Evolutionary conservation across 2,329 filamentous ascomycete species (phyloP).

Genomic region (Colletotrichum sp.): DNA sequence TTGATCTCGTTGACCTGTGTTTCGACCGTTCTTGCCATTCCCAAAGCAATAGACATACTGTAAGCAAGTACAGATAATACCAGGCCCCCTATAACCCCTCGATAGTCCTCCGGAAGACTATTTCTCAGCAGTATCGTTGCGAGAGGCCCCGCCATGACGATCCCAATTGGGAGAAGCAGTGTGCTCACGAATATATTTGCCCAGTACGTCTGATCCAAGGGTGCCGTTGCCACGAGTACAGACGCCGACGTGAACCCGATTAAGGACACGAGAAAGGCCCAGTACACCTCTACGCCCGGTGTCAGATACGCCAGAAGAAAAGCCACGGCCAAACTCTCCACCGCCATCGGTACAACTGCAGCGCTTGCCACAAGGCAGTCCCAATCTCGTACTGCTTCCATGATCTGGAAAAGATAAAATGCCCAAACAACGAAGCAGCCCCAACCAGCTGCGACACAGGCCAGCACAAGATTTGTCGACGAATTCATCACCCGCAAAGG

Average conservation of each 20-base stretch:
- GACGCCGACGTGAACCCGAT: conserved; percentile 46
- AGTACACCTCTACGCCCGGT: conserved; percentile 26
- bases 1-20: conserved; percentile 32
- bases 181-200: conserved; percentile 64
- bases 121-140: conserved; percentile 65
- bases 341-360: conserved; percentile 47
- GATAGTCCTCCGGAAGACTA: conserved; percentile 45
- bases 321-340: conserved; percentile 42
- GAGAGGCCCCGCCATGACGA: conserved; percentile 70
- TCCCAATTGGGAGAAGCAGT: conserved; percentile 63
- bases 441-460: conserved; percentile 58
- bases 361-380: conserved; percentile 47
- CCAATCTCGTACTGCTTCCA: conserved; percentile 46
- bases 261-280: conserved; percentile 38
- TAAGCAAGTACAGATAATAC: conserved; percentile 72
- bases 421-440: conserved; percentile 58
- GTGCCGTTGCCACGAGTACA: conserved; percentile 49
- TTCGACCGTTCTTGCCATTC: conserved; percentile 69
- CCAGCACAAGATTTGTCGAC: conserved; percentile 59
- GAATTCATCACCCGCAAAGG: conserved; percentile 56
- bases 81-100: conserved; percentile 54
- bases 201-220: conserved; percentile 67
- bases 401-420: conserved; percentile 54
- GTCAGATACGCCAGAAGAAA: conserved; percentile 50
- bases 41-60: conserved; percentile 67